Percentiles rank a stretch among this genome's conserved stretches.
Evolutionary conservation across 805 yeast genomes (phyloP).

Genomic region (Nematodospora valgi): DNA sequence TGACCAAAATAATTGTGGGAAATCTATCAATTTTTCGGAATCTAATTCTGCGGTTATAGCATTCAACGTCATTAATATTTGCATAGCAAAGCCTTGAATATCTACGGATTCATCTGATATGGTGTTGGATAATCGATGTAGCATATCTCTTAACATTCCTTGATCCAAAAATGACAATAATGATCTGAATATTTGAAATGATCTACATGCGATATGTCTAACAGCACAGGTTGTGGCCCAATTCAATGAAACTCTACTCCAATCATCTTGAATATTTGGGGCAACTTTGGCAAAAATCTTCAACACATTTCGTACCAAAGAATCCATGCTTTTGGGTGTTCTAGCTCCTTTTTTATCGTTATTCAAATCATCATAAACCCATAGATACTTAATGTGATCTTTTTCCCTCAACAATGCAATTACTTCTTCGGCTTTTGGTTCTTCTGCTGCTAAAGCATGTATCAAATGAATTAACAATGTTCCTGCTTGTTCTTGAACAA

Average conservation of each 20-base stretch:
- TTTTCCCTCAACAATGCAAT: conserved; percentile 55
- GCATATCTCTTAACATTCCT: conserved; percentile 87
- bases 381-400: conserved; percentile 46
- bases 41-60: conserved; percentile 86
- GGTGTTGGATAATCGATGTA: conserved; percentile 88
- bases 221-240: conserved; percentile 99
- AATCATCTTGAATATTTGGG: conserved; percentile 64
- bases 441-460: conserved; percentile 55
- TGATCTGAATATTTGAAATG: conserved; percentile 89
- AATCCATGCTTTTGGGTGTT: conserved; percentile 84
- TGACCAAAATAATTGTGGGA: conserved; percentile 95
- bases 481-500: conserved; percentile 83
- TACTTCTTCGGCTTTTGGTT: conserved; percentile 53
- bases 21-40: conserved; percentile 72
- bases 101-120: conserved; percentile 85
- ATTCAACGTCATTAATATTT: conserved; percentile 91
- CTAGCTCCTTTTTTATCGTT: conserved; percentile 73
- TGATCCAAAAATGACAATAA: conserved; percentile 79
- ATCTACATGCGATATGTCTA: conserved; percentile 93
- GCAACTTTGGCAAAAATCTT: conserved; percentile 48
- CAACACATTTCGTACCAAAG: conserved; percentile 59
- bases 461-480: conserved; percentile 70
- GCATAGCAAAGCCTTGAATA: conserved; percentile 96
- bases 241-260: conserved; percentile 78
- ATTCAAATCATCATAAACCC: conserved; percentile 86